Conservation (phyloP, 2,329 filamentous ascomycete genomes). For the Aspergillus luchuensis region DNA sequence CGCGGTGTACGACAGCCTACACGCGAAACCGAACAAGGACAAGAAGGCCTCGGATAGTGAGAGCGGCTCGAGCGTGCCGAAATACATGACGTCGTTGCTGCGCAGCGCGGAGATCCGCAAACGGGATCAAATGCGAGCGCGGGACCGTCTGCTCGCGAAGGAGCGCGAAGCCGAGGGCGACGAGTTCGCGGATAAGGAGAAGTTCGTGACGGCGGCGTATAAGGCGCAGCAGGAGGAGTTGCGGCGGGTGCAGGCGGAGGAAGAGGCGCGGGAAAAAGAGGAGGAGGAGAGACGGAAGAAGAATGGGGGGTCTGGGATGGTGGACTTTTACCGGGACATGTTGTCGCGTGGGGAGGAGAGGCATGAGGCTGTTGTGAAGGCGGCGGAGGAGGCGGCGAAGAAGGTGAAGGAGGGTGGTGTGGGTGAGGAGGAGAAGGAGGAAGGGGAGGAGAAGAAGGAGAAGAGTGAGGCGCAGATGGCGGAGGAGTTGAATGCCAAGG, state of each 20-base stretch:
- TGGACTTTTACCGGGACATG: constrained; percentile 62
- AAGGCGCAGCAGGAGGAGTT: constrained; percentile 66
- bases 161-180: constrained; percentile 68
- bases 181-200: constrained; percentile 67
- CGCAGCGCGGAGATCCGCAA: constrained; percentile 64
- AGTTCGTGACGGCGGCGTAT: constrained; percentile 67
- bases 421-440: constrained; percentile 31
- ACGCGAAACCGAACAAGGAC: constrained; percentile 38
- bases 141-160: constrained; percentile 61
- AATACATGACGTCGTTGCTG: constrained; percentile 63
- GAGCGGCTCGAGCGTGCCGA: constrained; percentile 45
- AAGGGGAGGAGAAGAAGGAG: constrained; percentile 36
- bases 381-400: constrained; percentile 50
- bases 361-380: constrained; percentile 60
- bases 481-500: constrained; percentile 54
- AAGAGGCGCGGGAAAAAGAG: constrained; percentile 59
- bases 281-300: constrained; percentile 57
- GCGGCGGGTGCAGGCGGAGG: constrained; percentile 59
- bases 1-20: constrained; percentile 52
- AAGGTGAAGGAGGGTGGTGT: constrained; percentile 36
- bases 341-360: constrained; percentile 59
- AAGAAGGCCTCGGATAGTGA: constrained; percentile 23
- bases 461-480: constrained; percentile 57
- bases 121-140: constrained; percentile 63
- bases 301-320: constrained; percentile 57